Conservation (phyloP, 495 filamentous ascomycete genomes). For the Aspergillus affinis region DNA sequence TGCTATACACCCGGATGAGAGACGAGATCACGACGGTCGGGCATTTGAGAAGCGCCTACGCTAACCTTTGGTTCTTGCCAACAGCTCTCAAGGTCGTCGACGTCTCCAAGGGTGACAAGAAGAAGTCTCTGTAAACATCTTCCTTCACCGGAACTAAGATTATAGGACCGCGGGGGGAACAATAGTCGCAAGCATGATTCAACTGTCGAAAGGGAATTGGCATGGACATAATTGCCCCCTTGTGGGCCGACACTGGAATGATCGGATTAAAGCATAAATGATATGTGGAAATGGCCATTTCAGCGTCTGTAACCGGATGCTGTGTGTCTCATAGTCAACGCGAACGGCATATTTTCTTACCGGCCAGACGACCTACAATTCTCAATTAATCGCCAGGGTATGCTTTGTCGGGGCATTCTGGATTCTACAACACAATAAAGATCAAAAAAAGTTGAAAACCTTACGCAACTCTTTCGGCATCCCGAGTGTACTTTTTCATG, state of each 20-base stretch:
- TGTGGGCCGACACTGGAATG: conserved; percentile 41
- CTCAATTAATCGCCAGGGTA: conserved; percentile 27
- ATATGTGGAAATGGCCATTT: conserved; percentile 20
- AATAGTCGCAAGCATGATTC: conserved; percentile 33
- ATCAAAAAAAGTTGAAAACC: conserved; percentile 45
- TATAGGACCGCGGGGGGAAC: conserved; percentile 31
- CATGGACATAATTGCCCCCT: conserved; percentile 28
- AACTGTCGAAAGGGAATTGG: conserved; percentile 32
- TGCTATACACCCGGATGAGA: neutral
- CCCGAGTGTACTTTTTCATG: neutral
- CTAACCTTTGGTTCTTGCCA: conserved; percentile 1
- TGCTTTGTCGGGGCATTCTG: conserved; percentile 38
- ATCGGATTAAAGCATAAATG: conserved; percentile 4
- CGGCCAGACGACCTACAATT: conserved; percentile 42
- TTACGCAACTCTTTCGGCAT: conserved; percentile 2
- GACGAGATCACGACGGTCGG: neutral
- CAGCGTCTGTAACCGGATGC: conserved; percentile 32
- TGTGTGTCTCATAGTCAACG: conserved; percentile 15
- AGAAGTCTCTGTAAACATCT: conserved; percentile 53
- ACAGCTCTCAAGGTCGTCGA: conserved; percentile 74
- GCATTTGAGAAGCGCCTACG: neutral
- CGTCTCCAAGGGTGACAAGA: conserved; percentile 73
- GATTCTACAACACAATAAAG: conserved; percentile 37
- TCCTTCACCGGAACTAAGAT: conserved; percentile 26
- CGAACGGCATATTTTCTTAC: conserved; percentile 23